Percentiles rank a stretch among this genome's conserved stretches.
These are phyloP conservation scores for Penicillium fuscoglaucum DNA, from an alignment of 2,329 filamentous ascomycete species.

Conservation along the genomic window DNA sequence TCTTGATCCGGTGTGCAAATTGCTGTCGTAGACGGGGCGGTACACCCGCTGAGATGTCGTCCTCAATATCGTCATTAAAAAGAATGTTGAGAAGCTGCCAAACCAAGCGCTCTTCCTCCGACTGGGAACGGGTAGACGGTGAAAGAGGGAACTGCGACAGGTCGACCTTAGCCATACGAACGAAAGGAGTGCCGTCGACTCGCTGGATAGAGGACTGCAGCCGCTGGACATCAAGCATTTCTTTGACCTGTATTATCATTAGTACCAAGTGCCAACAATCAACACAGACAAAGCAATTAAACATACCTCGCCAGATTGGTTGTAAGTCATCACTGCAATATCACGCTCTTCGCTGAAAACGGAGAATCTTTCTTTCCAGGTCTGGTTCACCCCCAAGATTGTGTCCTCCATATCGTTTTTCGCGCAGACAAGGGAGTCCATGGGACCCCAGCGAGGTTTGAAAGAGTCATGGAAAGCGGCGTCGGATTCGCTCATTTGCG, in stretches of 20 bases:
- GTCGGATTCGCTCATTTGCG: conserved; percentile 63
- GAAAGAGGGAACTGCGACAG: conserved; percentile 36
- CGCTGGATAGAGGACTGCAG: conserved; percentile 48
- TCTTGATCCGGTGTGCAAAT: conserved; percentile 48
- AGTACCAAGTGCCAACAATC: background rate
- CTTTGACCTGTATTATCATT: conserved; percentile 21
- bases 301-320: conserved; percentile 25
- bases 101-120: conserved; percentile 51
- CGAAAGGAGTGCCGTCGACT: conserved; percentile 61
- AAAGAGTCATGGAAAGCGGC: conserved; percentile 69
- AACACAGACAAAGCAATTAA: background rate
- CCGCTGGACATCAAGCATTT: conserved; percentile 38
- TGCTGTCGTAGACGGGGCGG: conserved; percentile 40
- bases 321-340: conserved; percentile 32
- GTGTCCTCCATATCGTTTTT: conserved; percentile 41
- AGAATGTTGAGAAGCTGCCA: conserved; percentile 87
- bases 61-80: conserved; percentile 67
- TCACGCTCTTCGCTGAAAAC: conserved; percentile 37
- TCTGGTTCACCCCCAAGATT: conserved; percentile 36
- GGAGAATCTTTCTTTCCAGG: conserved; percentile 56
- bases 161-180: conserved; percentile 35
- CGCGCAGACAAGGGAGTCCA: conserved; percentile 69
- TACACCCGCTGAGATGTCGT: conserved; percentile 47
- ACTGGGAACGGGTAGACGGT: conserved; percentile 29
- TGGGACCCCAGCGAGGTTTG: conserved; percentile 76